phyloP scores from a whole-genome alignment of 345 rosid species.

The Citrus reticulata region DNA sequence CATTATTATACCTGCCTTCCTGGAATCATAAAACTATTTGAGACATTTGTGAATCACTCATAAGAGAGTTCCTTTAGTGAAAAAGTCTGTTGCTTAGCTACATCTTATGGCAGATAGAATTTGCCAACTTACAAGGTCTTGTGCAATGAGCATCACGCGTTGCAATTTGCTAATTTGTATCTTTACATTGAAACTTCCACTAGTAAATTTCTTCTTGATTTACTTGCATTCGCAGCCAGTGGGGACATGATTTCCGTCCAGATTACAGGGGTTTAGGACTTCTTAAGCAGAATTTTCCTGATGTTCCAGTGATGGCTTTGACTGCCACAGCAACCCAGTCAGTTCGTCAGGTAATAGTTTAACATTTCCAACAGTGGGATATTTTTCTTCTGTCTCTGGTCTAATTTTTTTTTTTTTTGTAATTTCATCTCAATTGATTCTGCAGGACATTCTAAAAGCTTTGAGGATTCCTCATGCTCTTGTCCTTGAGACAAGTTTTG shows the following conservation, averaged over 20 bases:
- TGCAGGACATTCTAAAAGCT: slow-evolving; percentile 78
- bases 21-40: background rate
- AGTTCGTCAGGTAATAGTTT: slow-evolving; percentile 57
- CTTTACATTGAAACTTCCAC: background rate
- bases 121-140: background rate
- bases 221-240: slow-evolving; percentile 55
- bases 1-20: background rate
- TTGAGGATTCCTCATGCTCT: slow-evolving; percentile 74
- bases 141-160: background rate
- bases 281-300: slow-evolving; percentile 73
- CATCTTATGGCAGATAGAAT: background rate
- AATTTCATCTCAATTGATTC: background rate
- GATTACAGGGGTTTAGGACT: slow-evolving; percentile 79
- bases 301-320: slow-evolving; percentile 75
- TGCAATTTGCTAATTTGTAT: background rate
- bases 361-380: background rate
- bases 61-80: background rate
- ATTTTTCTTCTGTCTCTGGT: background rate
- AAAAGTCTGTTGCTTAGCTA: background rate
- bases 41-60: background rate
- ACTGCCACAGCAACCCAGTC: slow-evolving; percentile 84
- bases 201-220: slow-evolving; percentile 6
- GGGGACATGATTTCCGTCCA: slow-evolving; percentile 99
- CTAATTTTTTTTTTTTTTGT: background rate
- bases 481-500: slow-evolving; percentile 87